Base-by-base conservation (phyloP, 768 basidiomycete species). In the Lactifluus pinguis region DNA sequence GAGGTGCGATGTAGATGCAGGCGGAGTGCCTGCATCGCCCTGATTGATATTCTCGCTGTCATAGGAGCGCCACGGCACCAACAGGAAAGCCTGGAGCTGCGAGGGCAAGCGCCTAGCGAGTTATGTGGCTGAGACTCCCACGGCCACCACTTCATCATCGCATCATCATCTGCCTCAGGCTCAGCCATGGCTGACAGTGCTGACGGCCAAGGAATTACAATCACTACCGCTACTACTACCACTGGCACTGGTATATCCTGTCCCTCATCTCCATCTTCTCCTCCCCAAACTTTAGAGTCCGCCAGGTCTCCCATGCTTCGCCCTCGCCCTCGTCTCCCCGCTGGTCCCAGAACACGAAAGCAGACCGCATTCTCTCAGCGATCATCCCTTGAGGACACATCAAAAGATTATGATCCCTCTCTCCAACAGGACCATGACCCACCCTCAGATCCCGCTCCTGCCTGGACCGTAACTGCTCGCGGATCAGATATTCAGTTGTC, bases 41-140 rank as follows among this genome's bases (percentile, higher is more conserved):
- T 65, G 69, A 5, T 68, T 64, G 38, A 60, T 62, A 55, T 57
- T 62, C 15, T 64, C 63, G n/a, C n/a, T n/a, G 29, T 76, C 75
- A 34, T 82, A 74, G 5, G 75, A 67, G 53, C 82, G 88, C 90
- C 90, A 93, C 58, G 80, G 25, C 25, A 2, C 25, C 25, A 25
- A 25, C 25, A 25, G 2, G 25, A 25, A 25, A 25, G 25, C 1
- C 25, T 25, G 25, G 25, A 25, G 25, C 25, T 25, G 25, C 25
- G 25, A 25, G 25, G 25, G 25, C 25, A 25, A 25, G 25, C 25
- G 25, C n/a, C n/a, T n/a, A n/a, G n/a, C n/a, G n/a, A n/a, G n/a
- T 25, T 25, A 25, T 25, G 25, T 25, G 25, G 25, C 25, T 25
- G 25, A 25, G 25, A 25, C 25, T 25, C 25, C 25, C 25, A 25